Base-by-base conservation (phyloP, 202 grass and related monocot species). In the Carex sylvatica region DNA sequence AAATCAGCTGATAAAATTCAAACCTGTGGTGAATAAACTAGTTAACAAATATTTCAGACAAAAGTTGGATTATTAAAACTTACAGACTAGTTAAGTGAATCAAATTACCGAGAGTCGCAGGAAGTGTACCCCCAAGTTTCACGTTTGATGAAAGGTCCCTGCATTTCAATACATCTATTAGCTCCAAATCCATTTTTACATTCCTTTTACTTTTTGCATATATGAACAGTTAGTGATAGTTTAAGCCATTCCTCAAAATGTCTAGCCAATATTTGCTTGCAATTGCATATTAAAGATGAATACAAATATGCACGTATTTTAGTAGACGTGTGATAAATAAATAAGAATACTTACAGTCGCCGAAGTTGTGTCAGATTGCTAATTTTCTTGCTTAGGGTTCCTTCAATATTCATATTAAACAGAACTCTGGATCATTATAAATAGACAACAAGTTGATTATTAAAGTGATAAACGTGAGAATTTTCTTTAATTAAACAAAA, bases 141-240 rank as follows among this genome's bases (percentile, higher is more conserved):
- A 18, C 12, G 18, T 97, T 97, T 62, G 80, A 91, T 46, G 95
- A 97, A 49, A 97, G 80, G 86, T 97, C 92, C 85, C 94, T 97
- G 81, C 64, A 89, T 62, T 62, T 54, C 16, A 81, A 85, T 35
- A 83, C 80, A 81, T 65, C 23, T 14, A 65, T 24, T 79, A 47
- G 79, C 49, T 66, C 42, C 2, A 2, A 46, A 46, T 46, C 42
- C 42, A 46, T 2, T 46, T 46, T 46, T 46, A 46, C 8, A 46
- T 46, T 46, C 46, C 46, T 49, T 49, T 46, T 22, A 22, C 81
- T 22, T 35, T 31, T 12, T 53, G 22, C 47, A 47, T 71, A 49
- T 87, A 49, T 85, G 52, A 31, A n/a, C 2, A 65, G 61, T 60
- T 67, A 47, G 26, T 74, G 9, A 82, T 8, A 84, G 44, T 67